Evolutionary conservation across 2,329 filamentous ascomycete species (phyloP).

Genomic region (Fusarium longipes): DNA sequence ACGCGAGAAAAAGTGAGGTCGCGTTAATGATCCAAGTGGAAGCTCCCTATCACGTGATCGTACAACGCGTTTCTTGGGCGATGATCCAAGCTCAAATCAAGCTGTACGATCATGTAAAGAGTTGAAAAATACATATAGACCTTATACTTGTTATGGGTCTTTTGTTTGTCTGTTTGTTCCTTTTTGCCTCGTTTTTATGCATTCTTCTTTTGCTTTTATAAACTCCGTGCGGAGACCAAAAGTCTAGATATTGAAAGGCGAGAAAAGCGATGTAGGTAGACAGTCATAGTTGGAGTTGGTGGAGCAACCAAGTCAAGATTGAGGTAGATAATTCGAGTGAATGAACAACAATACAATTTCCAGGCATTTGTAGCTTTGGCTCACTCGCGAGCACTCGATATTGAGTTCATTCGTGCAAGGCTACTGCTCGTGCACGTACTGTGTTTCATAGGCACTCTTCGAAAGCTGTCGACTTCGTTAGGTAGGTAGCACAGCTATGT

Average conservation of each 20-base stretch:
- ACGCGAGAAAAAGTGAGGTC: slow-evolving; percentile 57
- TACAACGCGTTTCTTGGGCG: slow-evolving; percentile 41
- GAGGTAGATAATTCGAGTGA: background rate
- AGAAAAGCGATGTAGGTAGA: slow-evolving; percentile 5
- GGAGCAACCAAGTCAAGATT: slow-evolving; percentile 28
- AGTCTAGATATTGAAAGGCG: background rate
- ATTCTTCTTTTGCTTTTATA: background rate
- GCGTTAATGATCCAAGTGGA: slow-evolving; percentile 54
- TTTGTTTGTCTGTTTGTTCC: background rate
- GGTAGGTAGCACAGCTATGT: background rate
- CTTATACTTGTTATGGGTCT: no score
- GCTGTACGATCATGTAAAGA: background rate
- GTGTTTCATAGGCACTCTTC: background rate
- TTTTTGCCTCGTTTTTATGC: no score
- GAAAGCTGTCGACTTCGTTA: background rate
- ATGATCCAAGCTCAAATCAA: slow-evolving; percentile 38
- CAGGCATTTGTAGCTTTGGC: background rate
- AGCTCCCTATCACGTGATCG: slow-evolving; percentile 52
- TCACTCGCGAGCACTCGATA: background rate
- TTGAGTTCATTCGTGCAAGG: background rate
- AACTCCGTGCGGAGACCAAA: background rate
- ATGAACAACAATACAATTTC: background rate
- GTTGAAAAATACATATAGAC: background rate
- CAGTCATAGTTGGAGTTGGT: slow-evolving; percentile 27
- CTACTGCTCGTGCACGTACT: background rate